Evolutionary conservation across 1,284 basidiomycete species (phyloP), one percentile per base, ranked within the genome.

Genomic region (Vanrija sp.): DNA sequence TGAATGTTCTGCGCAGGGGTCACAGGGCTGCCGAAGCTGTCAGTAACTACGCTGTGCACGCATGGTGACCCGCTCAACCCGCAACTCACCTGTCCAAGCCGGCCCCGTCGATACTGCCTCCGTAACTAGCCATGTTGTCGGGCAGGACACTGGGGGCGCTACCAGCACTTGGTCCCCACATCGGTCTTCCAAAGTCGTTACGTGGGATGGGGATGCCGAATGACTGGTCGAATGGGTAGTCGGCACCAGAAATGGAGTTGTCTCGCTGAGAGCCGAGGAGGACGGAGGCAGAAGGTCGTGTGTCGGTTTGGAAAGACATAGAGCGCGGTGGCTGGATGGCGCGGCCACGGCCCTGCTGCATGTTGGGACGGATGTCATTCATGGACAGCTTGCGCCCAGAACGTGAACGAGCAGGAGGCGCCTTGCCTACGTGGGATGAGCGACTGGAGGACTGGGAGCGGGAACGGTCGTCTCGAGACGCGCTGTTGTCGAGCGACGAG

Each of bases 361-460:
- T 36, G 22, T 42, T 51, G 6, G 69, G 69, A 37, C 65, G 54
- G 23, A 53, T 60, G 38, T 71, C 69, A 42, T 59, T 68, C 69
- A 71, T 71, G 4, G 69, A 71, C 12, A 64, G 51, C 45, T 72
- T 72, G 24, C 69, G 55, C 1, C 52, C 56, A 1, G 63, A 54
- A 27, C 67, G 59, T 18, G 65, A 57, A 2, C 61, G 59, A 6
- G 59, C 47, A 0, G 61, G 43, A 2, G 68, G 65, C 0, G 65
- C 68, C 42, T 72, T 72, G 37, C 68, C 68, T 3, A 66, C 49
- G 38, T 66, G 52, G 16, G 65, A 66, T 2, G 63, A 64, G 25
- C 64, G 57, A 8, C 63, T 61, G 1, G 67, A 62, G 1, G 69
- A 68, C 19, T 63, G 65, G 1, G 69, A 68, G 6, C 66, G 60